Percentiles rank a stretch among this genome's conserved stretches.
Evolutionary conservation across 768 basidiomycete species (phyloP).

Genomic region (Trametes meyenii): DNA sequence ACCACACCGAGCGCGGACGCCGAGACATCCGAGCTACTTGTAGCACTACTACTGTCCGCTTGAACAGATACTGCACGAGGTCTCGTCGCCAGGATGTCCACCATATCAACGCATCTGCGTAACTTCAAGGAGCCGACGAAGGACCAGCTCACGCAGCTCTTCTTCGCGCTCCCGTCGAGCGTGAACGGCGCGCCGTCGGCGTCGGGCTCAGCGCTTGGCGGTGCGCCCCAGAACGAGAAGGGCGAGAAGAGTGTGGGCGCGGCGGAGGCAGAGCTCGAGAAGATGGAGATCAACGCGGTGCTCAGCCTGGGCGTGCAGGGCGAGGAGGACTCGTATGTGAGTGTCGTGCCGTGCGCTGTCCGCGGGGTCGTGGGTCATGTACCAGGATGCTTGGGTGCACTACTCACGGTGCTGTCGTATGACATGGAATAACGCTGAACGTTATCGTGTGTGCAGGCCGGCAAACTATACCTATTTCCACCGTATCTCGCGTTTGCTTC

Average conservation of each 20-base stretch:
- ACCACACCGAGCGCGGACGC: too few relatives aligned
- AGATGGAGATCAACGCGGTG: constrained; percentile 89
- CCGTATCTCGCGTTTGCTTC: constrained; percentile 92
- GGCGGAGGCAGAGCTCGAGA: constrained; percentile 50
- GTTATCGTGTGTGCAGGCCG: constrained; percentile 57
- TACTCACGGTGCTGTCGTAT: neutral
- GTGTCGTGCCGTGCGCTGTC: constrained; percentile 37
- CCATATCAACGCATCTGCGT: constrained; percentile 85
- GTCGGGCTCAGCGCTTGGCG: neutral
- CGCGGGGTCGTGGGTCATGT: neutral
- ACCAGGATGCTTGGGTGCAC: too few relatives aligned
- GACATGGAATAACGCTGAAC: neutral
- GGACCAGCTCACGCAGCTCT: constrained; percentile 81
- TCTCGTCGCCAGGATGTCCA: constrained; percentile 54
- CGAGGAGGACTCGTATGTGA: constrained; percentile 92
- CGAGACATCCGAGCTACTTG: too few relatives aligned
- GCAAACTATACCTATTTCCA: constrained; percentile 85
- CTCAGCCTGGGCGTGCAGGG: constrained; percentile 76
- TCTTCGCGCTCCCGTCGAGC: constrained; percentile 78
- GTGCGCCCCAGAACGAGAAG: neutral
- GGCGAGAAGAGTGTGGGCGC: constrained; percentile 26
- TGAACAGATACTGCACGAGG: neutral
- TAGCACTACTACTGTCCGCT: too few relatives aligned
- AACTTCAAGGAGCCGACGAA: constrained; percentile 92
- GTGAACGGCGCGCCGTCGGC: constrained; percentile 22